Percentiles rank a stretch among this genome's conserved stretches.
phyloP scores from a whole-genome alignment of 1,284 basidiomycete species.

The Neotropicomus parvogracilis region DNA sequence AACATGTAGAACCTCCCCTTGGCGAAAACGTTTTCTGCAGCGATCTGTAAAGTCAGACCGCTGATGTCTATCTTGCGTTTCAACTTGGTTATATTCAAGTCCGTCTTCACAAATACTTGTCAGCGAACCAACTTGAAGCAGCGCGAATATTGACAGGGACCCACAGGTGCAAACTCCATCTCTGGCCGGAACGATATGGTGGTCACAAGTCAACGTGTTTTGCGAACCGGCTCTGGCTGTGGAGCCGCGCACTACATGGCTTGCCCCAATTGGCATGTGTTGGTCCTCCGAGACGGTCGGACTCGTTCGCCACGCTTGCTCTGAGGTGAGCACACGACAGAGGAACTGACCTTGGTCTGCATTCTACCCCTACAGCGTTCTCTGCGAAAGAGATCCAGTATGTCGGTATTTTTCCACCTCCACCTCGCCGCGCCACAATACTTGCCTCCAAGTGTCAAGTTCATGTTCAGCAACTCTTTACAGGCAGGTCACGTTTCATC shows the following conservation, averaged over 20 bases:
- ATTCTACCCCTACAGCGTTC: conserved; percentile 7
- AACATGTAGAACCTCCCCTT: conserved; percentile 28
- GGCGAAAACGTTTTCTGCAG: conserved; percentile 1
- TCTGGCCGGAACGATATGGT: not conserved
- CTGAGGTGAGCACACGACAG: not conserved
- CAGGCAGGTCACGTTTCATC: conserved; percentile 10
- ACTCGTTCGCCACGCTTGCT: too few relatives aligned
- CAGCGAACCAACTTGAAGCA: conserved; percentile 1
- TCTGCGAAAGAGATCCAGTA: conserved; percentile 16
- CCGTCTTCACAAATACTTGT: conserved; percentile 14
- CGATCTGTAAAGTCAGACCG: conserved; percentile 23
- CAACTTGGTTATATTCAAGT: conserved; percentile 21
- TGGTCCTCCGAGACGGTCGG: not conserved
- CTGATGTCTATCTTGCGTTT: conserved; percentile 28
- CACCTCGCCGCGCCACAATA: conserved; percentile 21
- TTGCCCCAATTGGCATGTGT: conserved; percentile 18
- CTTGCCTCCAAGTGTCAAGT: conserved; percentile 15
- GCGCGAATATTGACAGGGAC: conserved; percentile 17
- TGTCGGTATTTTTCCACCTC: not conserved
- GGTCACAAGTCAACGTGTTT: conserved; percentile 23
- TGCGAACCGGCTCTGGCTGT: conserved; percentile 10
- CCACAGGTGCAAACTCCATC: conserved; percentile 33
- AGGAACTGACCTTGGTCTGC: not conserved
- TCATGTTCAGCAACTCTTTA: not conserved
- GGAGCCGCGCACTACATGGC: conserved; percentile 13